These are phyloP conservation scores for Calonectria naviculata DNA, from an alignment of 2,329 filamentous ascomycete genomes.

Conservation along the genomic window DNA sequence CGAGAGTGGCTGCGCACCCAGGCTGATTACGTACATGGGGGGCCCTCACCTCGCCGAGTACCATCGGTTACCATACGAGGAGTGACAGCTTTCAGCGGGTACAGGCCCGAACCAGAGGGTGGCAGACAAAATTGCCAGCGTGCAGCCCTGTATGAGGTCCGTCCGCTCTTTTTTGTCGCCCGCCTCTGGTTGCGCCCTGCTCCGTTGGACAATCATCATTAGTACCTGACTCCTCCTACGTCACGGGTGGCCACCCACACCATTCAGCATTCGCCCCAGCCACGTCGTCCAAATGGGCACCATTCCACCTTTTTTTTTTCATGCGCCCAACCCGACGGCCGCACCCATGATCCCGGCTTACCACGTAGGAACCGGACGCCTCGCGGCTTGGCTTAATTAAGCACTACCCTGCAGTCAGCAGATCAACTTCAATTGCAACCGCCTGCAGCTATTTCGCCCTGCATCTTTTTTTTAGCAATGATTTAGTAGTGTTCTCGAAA, in stretches of 20 bases:
- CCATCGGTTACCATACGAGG: background rate
- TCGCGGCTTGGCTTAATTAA: background rate
- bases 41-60: background rate
- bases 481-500: background rate
- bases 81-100: conserved; percentile 16
- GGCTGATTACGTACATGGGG: conserved; percentile 24
- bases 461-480: background rate
- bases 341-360: conserved; percentile 6
- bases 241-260: conserved; percentile 16
- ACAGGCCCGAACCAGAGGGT: background rate
- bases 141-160: background rate
- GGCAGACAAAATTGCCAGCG: conserved; percentile 7
- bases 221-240: conserved; percentile 11
- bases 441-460: background rate
- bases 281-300: conserved; percentile 12
- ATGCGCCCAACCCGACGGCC: conserved; percentile 9
- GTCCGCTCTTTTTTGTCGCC: conserved; percentile 10
- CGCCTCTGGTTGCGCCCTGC: background rate
- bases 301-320: background rate
- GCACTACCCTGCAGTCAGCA: conserved; percentile 2
- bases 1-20: conserved; percentile 24
- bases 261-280: conserved; percentile 15
- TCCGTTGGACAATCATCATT: background rate
- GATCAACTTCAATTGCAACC: background rate
- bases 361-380: background rate